Percentiles rank a stretch among this genome's conserved stretches.
Evolutionary conservation across 2,329 filamentous ascomycete genomes (phyloP).

Genomic region (Emmonsiellopsis sp.): DNA sequence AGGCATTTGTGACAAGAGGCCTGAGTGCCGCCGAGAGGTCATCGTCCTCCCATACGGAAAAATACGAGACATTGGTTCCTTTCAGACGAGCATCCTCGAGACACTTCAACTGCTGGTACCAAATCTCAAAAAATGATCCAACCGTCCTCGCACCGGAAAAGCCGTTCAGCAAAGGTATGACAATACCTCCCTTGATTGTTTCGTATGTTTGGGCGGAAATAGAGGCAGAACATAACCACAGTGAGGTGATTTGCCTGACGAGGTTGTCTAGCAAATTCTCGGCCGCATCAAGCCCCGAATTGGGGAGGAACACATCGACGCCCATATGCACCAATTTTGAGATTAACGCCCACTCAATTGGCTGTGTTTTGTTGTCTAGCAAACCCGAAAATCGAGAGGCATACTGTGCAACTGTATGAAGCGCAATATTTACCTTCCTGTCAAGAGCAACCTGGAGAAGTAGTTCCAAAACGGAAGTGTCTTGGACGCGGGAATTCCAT

Average conservation of each 20-base stretch:
- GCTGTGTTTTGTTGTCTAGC: conserved; percentile 18
- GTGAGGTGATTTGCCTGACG: conserved; percentile 23
- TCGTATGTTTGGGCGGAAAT: conserved; percentile 17
- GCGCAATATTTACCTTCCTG: conserved; percentile 29
- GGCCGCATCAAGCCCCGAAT: conserved; percentile 31
- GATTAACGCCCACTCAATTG: conserved; percentile 31
- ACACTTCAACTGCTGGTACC: conserved; percentile 29
- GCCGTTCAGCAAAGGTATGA: conserved; percentile 31
- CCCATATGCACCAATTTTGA: conserved; percentile 33
- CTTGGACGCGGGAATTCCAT: conserved; percentile 4
- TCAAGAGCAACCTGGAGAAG: conserved; percentile 30
- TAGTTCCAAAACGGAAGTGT: conserved; percentile 25
- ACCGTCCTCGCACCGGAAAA: conserved; percentile 33
- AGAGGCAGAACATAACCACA: conserved; percentile 20
- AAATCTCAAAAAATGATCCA: conserved; percentile 29
- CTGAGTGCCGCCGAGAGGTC: conserved; percentile 29
- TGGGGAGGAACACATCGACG: conserved; percentile 35
- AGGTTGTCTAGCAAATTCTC: conserved; percentile 26
- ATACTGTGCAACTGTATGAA: conserved; percentile 32
- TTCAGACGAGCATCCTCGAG: conserved; percentile 24
- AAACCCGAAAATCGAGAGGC: conserved; percentile 30
- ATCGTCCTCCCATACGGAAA: conserved; percentile 38
- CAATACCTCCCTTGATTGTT: conserved; percentile 27
- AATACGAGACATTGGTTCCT: conserved; percentile 14
- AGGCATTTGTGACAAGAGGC: conserved; percentile 22